phyloP scores from a whole-genome alignment of 768 basidiomycete species.

The Psilocybe cyanescens region DNA sequence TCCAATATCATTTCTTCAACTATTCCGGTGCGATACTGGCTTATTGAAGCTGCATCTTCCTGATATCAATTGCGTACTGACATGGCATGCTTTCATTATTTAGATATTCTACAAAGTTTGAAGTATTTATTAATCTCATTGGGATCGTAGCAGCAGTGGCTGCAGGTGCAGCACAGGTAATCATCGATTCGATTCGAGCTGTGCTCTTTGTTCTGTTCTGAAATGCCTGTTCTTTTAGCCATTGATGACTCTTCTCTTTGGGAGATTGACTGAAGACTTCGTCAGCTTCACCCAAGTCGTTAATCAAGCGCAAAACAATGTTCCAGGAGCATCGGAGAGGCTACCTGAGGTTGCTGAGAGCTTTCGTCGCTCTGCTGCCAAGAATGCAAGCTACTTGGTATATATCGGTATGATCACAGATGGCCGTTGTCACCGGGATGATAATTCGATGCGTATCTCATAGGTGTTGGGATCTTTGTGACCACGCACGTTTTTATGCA shows the following conservation, averaged over 20 bases:
- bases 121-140: constrained; percentile 67
- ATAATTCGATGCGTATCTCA: background rate
- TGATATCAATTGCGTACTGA: no score
- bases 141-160: constrained; percentile 73
- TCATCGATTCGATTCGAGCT: constrained; percentile 43
- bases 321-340: constrained; percentile 15
- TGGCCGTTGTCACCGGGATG: background rate
- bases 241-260: constrained; percentile 83
- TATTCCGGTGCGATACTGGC: background rate
- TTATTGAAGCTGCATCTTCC: no score
- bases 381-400: constrained; percentile 65
- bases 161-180: constrained; percentile 67
- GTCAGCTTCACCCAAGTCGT: constrained; percentile 50
- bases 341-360: constrained; percentile 37
- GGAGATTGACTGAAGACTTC: constrained; percentile 74
- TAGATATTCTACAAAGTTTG: constrained; percentile 35
- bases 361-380: constrained; percentile 56
- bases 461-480: constrained; percentile 73
- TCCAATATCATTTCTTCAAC: background rate
- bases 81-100: no score
- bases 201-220: background rate
- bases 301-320: constrained; percentile 3
- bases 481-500: constrained; percentile 74
- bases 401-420: constrained; percentile 55
- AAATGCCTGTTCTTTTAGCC: constrained; percentile 44